Evolutionary conservation across 805 yeast genomes (phyloP).

Genomic region (Nakazawaea molendinolei): DNA sequence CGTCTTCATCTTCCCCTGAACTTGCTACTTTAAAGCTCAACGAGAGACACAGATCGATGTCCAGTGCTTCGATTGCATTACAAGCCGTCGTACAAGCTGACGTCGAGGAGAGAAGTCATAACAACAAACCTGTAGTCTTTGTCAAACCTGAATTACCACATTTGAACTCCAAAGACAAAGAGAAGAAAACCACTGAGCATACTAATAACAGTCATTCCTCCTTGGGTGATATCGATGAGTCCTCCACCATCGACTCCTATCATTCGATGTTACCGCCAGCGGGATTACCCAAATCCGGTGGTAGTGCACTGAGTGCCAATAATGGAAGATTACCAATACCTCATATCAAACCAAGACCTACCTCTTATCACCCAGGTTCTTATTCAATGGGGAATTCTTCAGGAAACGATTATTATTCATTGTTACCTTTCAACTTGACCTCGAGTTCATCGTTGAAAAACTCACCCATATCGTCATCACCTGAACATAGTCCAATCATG

Average conservation of each 20-base stretch:
- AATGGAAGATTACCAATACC: constrained; percentile 36
- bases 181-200: constrained; percentile 8
- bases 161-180: constrained; percentile 17
- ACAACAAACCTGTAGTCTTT: constrained; percentile 21
- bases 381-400: constrained; percentile 22
- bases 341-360: constrained; percentile 68
- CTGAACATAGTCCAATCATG: background rate
- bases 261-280: constrained; percentile 21
- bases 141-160: constrained; percentile 15
- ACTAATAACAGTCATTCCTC: constrained; percentile 1
- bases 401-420: constrained; percentile 22
- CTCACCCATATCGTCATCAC: constrained; percentile 3
- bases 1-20: constrained; percentile 18
- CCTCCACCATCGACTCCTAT: constrained; percentile 1
- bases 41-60: constrained; percentile 11
- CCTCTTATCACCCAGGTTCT: constrained; percentile 73
- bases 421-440: constrained; percentile 18
- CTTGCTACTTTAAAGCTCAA: no score
- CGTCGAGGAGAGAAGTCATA: constrained; percentile 28
- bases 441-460: background rate
- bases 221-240: constrained; percentile 3
- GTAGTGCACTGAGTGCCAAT: constrained; percentile 11
- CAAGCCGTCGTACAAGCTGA: constrained; percentile 72
- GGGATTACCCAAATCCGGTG: constrained; percentile 14
- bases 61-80: constrained; percentile 60